phyloP scores from a whole-genome alignment of 2,329 filamentous ascomycete species.

The Claviceps quebecensis region DNA sequence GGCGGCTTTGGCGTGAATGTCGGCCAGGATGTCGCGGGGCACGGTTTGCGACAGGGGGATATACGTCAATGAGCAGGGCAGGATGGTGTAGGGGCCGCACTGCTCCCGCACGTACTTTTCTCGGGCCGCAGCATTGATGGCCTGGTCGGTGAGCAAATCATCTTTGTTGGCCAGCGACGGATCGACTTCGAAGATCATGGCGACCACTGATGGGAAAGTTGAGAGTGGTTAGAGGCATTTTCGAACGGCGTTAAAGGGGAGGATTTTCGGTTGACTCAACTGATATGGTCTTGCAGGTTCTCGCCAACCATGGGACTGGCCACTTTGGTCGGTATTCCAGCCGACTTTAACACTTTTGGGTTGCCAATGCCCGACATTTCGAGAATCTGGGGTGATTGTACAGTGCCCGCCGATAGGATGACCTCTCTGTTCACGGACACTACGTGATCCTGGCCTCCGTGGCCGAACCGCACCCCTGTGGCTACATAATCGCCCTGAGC shows the following conservation, averaged over 20 bases:
- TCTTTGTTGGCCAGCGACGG: conserved; percentile 25
- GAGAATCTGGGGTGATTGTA: conserved; percentile 43
- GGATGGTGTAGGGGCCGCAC: conserved; percentile 23
- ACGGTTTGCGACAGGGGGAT: conserved; percentile 25
- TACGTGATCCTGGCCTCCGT: conserved; percentile 21
- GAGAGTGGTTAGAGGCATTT: neutral
- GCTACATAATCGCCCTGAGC: conserved; percentile 9
- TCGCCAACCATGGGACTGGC: conserved; percentile 31
- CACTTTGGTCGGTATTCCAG: conserved; percentile 24
- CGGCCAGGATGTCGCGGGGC: conserved; percentile 10
- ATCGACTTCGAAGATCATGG: conserved; percentile 31
- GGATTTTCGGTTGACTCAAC: conserved; percentile 2
- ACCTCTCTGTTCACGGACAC: conserved; percentile 35
- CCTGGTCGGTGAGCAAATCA: conserved; percentile 20
- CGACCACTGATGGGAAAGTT: conserved; percentile 17
- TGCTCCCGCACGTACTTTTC: conserved; percentile 18
- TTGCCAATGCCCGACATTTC: conserved; percentile 48
- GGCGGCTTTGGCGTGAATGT: conserved; percentile 11
- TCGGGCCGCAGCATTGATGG: conserved; percentile 17
- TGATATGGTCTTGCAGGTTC: conserved; percentile 33
- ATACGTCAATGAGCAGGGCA: conserved; percentile 28
- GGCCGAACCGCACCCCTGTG: conserved; percentile 20
- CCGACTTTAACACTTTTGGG: conserved; percentile 19
- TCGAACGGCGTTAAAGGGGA: neutral
- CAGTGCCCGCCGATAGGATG: conserved; percentile 43